Evolutionary conservation across 257 asterid species (phyloP).

Genomic region (Hygrophila difformis): DNA sequence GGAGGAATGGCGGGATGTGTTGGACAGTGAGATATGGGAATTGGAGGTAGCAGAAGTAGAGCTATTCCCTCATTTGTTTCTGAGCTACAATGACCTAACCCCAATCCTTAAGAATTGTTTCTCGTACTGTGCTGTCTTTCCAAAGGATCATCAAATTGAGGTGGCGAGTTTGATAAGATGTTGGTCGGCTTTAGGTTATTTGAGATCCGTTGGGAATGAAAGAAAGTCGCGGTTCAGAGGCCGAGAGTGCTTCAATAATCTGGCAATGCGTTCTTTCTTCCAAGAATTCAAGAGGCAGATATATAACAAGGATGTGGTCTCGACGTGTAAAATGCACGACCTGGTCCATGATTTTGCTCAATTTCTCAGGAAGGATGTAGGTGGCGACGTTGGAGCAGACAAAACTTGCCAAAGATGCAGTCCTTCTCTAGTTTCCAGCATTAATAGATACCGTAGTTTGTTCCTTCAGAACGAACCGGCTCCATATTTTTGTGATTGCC

Average conservation of each 20-base stretch:
- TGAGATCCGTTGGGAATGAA: background rate
- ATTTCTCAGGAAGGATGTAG: background rate
- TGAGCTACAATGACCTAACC: conserved; percentile 24
- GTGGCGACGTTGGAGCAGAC: background rate
- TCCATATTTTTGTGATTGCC: background rate
- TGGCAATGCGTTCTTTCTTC: conserved; percentile 18
- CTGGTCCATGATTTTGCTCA: too few species aligned
- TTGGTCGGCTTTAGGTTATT: conserved; percentile 41
- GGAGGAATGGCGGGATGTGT: conserved; percentile 34
- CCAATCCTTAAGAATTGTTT: conserved; percentile 32
- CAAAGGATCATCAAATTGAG: conserved; percentile 24
- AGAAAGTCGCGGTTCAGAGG: conserved; percentile 23
- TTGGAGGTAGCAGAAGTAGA: conserved; percentile 17
- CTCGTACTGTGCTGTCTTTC: conserved; percentile 36
- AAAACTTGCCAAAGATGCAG: background rate
- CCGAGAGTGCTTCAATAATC: conserved; percentile 7
- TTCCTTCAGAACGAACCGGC: background rate
- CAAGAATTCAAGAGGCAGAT: background rate
- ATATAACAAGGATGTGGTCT: background rate
- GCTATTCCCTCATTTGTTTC: conserved; percentile 13
- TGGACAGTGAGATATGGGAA: conserved; percentile 26
- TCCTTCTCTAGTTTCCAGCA: background rate
- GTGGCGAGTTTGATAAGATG: conserved; percentile 25
- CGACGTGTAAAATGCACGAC: conserved; percentile 15
- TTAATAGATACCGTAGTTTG: conserved; percentile 7